These are phyloP conservation scores for Cystobasidiaceae sp. DNA, from an alignment of 1,284 basidiomycete species.

Conservation along the genomic window DNA sequence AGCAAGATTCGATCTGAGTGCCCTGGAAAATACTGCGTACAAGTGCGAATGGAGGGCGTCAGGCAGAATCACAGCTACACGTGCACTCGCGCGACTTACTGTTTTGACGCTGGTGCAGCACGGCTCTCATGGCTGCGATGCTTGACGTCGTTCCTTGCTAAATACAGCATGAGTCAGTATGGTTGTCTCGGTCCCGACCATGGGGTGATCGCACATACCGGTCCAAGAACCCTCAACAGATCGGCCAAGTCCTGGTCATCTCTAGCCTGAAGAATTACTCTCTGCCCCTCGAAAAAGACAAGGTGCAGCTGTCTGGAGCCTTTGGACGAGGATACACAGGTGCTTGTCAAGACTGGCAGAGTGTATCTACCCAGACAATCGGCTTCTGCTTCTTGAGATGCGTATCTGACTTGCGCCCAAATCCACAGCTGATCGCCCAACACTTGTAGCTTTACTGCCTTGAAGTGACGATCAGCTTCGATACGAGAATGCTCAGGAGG, in stretches of 20 bases:
- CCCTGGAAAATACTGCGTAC: too few relatives aligned
- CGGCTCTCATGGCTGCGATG: too few relatives aligned
- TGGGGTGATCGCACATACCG: background rate
- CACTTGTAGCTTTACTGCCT: too few relatives aligned
- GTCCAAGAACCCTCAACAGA: slow-evolving; percentile 3
- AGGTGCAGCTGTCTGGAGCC: background rate
- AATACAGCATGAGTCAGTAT: background rate
- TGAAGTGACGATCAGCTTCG: too few relatives aligned
- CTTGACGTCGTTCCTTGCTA: too few relatives aligned
- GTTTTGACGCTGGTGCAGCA: too few relatives aligned
- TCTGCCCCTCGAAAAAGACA: background rate
- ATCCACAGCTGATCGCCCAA: too few relatives aligned
- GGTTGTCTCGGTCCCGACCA: background rate
- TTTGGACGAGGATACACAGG: background rate
- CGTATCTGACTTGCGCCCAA: too few relatives aligned
- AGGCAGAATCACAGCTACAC: too few relatives aligned
- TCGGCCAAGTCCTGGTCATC: slow-evolving; percentile 6
- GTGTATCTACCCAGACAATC: background rate
- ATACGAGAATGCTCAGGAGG: background rate
- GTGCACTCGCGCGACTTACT: too few relatives aligned
- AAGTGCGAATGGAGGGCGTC: too few relatives aligned
- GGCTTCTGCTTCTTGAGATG: background rate
- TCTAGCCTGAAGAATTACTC: background rate
- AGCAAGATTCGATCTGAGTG: too few relatives aligned
- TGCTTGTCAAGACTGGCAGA: background rate